Percentiles rank a stretch among this genome's conserved stretches.
Conservation (phyloP, 73 alveolate genomes). For the Halteria grandinella region DNA sequence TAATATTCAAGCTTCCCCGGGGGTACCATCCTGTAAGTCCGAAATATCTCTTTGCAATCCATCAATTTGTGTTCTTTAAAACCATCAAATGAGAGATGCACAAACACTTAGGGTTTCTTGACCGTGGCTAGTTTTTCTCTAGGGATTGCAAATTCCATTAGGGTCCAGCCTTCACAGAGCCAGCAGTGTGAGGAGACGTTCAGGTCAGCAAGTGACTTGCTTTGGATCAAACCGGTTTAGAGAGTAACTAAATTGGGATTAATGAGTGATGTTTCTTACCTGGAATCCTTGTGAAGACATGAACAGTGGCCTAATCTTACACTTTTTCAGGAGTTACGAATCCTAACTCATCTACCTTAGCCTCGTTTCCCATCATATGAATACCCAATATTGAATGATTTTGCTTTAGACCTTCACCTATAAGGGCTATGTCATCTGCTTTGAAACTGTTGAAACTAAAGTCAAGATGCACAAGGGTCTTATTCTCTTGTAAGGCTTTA, state of each 20-base stretch:
- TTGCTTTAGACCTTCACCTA: conserved; percentile 77
- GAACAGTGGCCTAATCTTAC: conserved; percentile 26
- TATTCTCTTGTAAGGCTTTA: conserved; percentile 40
- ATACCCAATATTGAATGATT: conserved; percentile 89
- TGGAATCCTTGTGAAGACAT: conserved; percentile 54
- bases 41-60: too few species aligned
- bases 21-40: conserved; percentile 83
- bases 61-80: too few species aligned
- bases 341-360: conserved; percentile 79
- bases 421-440: neutral
- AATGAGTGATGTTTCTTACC: neutral
- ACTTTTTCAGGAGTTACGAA: conserved; percentile 54
- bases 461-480: conserved; percentile 78
- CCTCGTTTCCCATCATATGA: conserved; percentile 89
- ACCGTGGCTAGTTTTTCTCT: too few species aligned
- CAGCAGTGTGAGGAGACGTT: conserved; percentile 77
- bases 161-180: conserved; percentile 94
- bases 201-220: conserved; percentile 14
- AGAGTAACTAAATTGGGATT: conserved; percentile 5
- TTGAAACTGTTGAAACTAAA: conserved; percentile 72
- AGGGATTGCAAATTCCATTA: conserved; percentile 70
- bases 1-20: conserved; percentile 71
- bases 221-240: conserved; percentile 21
- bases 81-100: too few species aligned
- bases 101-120: too few species aligned